Base-by-base conservation (phyloP, 345 rosid genomes). In the Punica granatum region DNA sequence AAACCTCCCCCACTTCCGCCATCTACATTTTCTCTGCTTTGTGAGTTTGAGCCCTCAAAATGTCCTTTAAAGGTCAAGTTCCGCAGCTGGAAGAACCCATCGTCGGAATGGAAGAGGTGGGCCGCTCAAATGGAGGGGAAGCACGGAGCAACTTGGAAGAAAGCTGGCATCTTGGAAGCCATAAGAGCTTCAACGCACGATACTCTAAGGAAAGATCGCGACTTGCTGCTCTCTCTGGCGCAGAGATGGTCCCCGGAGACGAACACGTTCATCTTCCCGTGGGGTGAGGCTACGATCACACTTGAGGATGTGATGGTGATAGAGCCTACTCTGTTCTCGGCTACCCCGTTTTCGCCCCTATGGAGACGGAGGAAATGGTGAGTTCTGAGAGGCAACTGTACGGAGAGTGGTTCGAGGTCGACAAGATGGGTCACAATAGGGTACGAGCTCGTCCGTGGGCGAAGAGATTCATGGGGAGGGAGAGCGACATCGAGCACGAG, bases 231-330 rank as follows among this genome's bases (percentile, higher is more conserved):
- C 44, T 73, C 62, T 41, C 25, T 85, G 12, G 82, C 81, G 6
- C 78, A 83, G 73, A 80, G 56, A 69, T 87, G 90, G 84, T 74
- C 79, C 32, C 81, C 79, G 32, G 75, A 73, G 3, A 83, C 87
- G 7, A 80, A 79, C 8, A 65, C 85, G 0, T 83, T 85, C 53
- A 35, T 82, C 11, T 83, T 85, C 21, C 69, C 75, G 9, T 88
- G 85, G 85, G 90, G 87, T 43, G 90, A 82, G 74, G 78, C 87
- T 6, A 80, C 82, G 1, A 15, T 85, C 3, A 80, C 88, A 3
- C 73, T 88, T 4, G 88, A 88, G 64, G 87, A 85, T 53, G 70
- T 82, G 61, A 64, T 68, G 78, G 30, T 84, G 7, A 73, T 68
- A 4, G 70, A 83, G 81, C 81, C 0, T 85, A 70, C 70, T 72